A percentile compares a stretch with the other conserved stretches of the same genome.
Evolutionary conservation across 2,329 filamentous ascomycete genomes (phyloP).

Genomic region (Raffaelea arxii): DNA sequence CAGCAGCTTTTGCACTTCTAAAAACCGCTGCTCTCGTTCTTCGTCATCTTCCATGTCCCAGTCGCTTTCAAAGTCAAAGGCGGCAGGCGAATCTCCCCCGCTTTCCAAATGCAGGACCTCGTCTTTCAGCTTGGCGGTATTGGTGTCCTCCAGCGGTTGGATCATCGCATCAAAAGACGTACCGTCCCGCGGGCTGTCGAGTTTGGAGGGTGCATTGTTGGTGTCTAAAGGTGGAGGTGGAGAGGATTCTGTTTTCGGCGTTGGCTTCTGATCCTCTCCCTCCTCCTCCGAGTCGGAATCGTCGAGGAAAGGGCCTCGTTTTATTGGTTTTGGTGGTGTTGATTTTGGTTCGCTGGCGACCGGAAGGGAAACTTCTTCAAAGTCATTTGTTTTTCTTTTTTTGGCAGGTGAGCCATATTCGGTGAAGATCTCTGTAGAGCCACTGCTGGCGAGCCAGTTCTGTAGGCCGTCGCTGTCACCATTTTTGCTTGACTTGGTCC

Average conservation of each 20-base stretch:
- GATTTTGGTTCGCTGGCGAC: neutral
- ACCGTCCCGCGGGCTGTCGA: too few species aligned
- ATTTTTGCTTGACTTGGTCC: neutral
- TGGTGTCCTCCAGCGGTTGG: too few species aligned
- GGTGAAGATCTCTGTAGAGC: too few species aligned
- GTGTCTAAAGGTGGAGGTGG: too few species aligned
- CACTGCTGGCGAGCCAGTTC: neutral
- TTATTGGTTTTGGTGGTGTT: neutral
- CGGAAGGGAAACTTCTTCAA: too few species aligned
- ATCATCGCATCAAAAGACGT: too few species aligned
- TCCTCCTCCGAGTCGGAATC: slow-evolving; percentile 23
- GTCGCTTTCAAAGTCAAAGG: too few species aligned
- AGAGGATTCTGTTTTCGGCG: neutral
- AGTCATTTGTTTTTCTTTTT: neutral
- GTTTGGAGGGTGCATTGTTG: too few species aligned
- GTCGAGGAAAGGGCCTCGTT: slow-evolving; percentile 54
- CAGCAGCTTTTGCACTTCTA: slow-evolving; percentile 64
- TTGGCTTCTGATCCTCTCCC: neutral
- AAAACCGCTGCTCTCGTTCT: slow-evolving; percentile 55
- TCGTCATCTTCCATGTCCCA: slow-evolving; percentile 27
- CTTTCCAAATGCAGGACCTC: too few species aligned
- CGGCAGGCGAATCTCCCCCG: too few species aligned
- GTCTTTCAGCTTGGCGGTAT: too few species aligned
- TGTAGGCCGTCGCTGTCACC: neutral
- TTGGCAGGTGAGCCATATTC: neutral